Evolutionary conservation across 192 early-diverging fungal species (phyloP), one percentile per base, ranked within the genome.

Genomic region (Backusella macrospora): DNA sequence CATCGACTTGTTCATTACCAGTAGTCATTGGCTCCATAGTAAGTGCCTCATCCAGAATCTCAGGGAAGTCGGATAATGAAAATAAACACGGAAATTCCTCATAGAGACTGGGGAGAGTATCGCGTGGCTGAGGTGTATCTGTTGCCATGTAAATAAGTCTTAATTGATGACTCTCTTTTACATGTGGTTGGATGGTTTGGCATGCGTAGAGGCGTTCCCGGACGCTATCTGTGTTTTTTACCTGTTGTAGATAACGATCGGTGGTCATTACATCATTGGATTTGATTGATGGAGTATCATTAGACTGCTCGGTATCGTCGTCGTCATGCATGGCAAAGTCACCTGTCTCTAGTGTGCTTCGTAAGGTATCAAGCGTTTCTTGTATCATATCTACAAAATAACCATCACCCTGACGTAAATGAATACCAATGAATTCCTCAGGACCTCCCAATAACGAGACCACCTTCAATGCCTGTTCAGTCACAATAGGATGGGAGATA

Each of bases 81-180:
- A 87, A 89, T 47, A 83, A 75, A 68, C 87, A 89, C 18, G 85
- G 84, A 63, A 86, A 89, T 29, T 80, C 77, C 9, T 75, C 72
- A 47, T 83, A 83, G 39, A 87, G 55, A 0, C 76, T 62, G 0
- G 68, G 55, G 4, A 87, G 44, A 6, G 75, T 42, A 0, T 73
- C 16, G 5, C 86, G 82, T 8, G 86, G 83, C 12, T 80, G 47
- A 38, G 59, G 72, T 5, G 84, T 78, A 73, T 87, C 86, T 0
- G 84, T 87, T n/a, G 86, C 84, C 77, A 87, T 81, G 66, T 79
- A 87, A 6, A 84, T 72, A 18, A 77, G 34, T 26, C 62, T 21
- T 26, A 77, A 59, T 15, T 45, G 70, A n/a, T 70, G 59, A 18
- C 38, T 37, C 4, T 18, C n/a, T 29, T 68, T 29, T 18, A 63